Base-by-base conservation (phyloP, 768 basidiomycete genomes). In the Boletus reticulatus region DNA sequence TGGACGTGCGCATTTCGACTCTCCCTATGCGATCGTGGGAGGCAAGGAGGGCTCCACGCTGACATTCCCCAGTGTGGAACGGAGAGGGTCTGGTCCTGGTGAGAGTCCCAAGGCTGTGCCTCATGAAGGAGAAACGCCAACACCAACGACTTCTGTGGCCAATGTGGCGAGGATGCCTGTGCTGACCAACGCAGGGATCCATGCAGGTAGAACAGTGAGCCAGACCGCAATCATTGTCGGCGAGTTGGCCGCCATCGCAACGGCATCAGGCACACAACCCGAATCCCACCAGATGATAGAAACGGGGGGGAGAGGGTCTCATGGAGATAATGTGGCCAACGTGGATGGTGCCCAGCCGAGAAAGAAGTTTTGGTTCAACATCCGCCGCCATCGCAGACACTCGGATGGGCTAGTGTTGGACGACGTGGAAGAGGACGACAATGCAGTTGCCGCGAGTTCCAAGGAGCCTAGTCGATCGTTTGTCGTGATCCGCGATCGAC, bases 171-270 rank as follows among this genome's bases (percentile, higher is more conserved):
- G 76, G 43, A 71, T 74, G 46, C 74, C 72, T 34, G 70, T 75
- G 37, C 62, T 73, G 17, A 57, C 70, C 12, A 59, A 58, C 11
- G 54, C 69, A 29, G 65, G 66, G 61, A 59, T 77, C 17, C 85
- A 87, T 0, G 77, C 80, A 5, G 88, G 89, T 13, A 83, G 92
- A 44, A 90, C 85, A 19, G 84, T 85, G 73, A 92, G 90, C 32
- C 92, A 94, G 67, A 87, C 86, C 4, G 92, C 92, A 3, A 83
- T 94, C 55, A 84, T 94, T n/a, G 89, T 93, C 55, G 78, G 87
- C 59, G 80, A 78, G 72, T 46, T 69, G 70, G 58, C 62, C 67
- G 50, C 64, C 58, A 59, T 64, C 53, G 53, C 57, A 60, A 36
- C 56, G 53, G 48, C 58, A 29, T 57, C 70, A 50, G 46, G 55